phyloP scores from a whole-genome alignment of 345 rosid species.

The Conringia planisiliqua region DNA sequence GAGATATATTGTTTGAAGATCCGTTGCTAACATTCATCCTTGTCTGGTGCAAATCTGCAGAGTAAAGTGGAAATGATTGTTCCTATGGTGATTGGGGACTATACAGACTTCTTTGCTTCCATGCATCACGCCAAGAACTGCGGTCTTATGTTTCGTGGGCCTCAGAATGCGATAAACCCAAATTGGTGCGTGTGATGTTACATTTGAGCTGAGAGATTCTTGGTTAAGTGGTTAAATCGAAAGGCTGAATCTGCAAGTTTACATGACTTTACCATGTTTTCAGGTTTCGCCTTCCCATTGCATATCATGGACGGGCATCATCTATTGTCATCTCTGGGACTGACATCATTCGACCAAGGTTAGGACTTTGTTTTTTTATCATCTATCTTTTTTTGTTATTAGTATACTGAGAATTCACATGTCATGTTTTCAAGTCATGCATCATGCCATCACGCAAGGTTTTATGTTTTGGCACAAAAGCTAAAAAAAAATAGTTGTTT shows the following conservation, averaged over 20 bases:
- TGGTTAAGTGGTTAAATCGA: not conserved
- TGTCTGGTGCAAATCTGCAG: slow-evolving; percentile 38
- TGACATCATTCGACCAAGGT: slow-evolving; percentile 82
- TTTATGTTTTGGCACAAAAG: not conserved
- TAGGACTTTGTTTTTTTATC: not conserved
- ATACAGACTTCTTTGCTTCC: slow-evolving; percentile 92
- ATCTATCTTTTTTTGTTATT: no score
- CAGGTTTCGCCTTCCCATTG: slow-evolving; percentile 97
- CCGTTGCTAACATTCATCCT: not conserved
- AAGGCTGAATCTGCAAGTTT: not conserved
- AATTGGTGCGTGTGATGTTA: slow-evolving; percentile 57
- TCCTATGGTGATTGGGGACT: slow-evolving; percentile 88
- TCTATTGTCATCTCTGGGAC: slow-evolving; percentile 92
- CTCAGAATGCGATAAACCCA: slow-evolving; percentile 59
- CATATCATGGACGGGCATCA: slow-evolving; percentile 96
- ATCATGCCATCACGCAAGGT: not conserved
- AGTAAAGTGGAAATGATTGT: slow-evolving; percentile 76
- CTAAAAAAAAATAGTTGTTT: not conserved
- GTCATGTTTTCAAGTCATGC: slow-evolving; percentile 9
- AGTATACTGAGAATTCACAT: not conserved
- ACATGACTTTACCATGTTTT: slow-evolving; percentile 18
- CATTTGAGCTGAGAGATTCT: slow-evolving; percentile 6
- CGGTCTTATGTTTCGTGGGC: slow-evolving; percentile 85
- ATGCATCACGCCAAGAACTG: slow-evolving; percentile 95
- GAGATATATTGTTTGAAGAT: not conserved